Evolutionary conservation across 1,284 basidiomycete genomes (phyloP), one percentile per base, ranked within the genome.

Genomic region (Rhodotorula sp.): DNA sequence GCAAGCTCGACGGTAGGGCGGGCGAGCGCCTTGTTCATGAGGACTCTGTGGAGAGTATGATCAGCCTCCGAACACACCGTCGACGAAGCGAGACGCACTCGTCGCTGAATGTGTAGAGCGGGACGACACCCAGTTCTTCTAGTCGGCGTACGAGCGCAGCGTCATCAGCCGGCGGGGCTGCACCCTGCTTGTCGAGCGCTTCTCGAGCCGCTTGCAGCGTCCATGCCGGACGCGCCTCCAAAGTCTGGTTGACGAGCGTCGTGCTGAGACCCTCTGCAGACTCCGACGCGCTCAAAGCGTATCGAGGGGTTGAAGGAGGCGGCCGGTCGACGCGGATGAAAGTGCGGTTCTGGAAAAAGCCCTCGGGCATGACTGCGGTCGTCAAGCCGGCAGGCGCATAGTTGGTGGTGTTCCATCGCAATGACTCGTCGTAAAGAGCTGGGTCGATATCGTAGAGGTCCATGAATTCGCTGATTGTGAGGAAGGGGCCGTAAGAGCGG

Each of bases 21-120:
- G 5, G 81, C 78, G 13, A 85, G 82, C 45, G 82, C 81, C 75
- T 86, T 85, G 25, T 85, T 85, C 76, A 78, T 70, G 14, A 83
- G 81, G 12, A 77, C 77, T 41, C 84, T 86, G 60, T 9, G 27
- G 19, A 44, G n/a, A 27, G 25, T 21, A 7, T 49, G 34, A 45
- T 23, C 42, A 1, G 14, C 8, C 21, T 23, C 21, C 17, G 23
- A 42, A 14, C 46, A 52, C 45, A 66, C 34, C 49, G 46, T 27
- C 9, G 4, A 59, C 23, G 45, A 14, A 61, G 46, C 25, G 45
- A 13, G 27, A 45, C 61, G 49, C n/a, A 61, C 65, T 61, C 53
- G 67, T 68, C 65, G 61, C 27, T 34, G 41, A 48, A 49, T 3
- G 53, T 45, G 34, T 49, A 64, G 2, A 67, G 57, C 50, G 58